Evolutionary conservation across 257 asterid species (phyloP), one percentile per base, ranked within the genome.

Genomic region (Penstemon davidsonii): DNA sequence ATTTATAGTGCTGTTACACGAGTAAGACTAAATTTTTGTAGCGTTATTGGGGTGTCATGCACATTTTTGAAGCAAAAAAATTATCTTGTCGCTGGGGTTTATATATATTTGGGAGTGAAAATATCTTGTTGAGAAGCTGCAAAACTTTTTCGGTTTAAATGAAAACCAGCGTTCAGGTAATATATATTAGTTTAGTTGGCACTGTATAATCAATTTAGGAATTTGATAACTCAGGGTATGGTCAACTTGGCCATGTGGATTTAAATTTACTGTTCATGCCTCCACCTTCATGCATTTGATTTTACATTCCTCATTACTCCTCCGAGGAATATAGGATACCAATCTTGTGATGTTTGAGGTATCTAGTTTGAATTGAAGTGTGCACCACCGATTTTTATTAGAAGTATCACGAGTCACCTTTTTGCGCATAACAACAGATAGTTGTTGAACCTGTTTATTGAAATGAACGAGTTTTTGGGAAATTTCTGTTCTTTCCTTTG

Each of bases 211-310:
- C 10, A 15, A 4, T 19, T 10, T 3, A 37, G 47, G 63, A 58
- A 58, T 37, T 12, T 11, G 25, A 39, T 58, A 7, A 58, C 9
- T 7, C 11, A 3, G 8, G 51, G 2, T 50, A 49, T 40, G 51
- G 38, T n/a, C n/a, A 60, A 60, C 8, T 59, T 59, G 64, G 3
- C 49, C 44, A 5, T 37, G 25, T 42, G 37, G 44, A 11, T 60
- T 4, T 40, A 44, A 18, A 60, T 33, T 15, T 57, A 47, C 15
- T 10, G 4, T 58, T 37, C 45, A 39, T 1, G 13, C 61, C 6
- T 50, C 62, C 5, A 41, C 62, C 55, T 49, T 50, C 46, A 8
- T 49, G 73, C 13, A 5, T 38, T 18, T 69, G 67, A 41, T 39
- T 38, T 41, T 12, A 12, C 3, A 40, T 69, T 60, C 56, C 62